Percentiles rank a stretch among this genome's conserved stretches.
phyloP scores from a whole-genome alignment of 1,284 basidiomycete genomes.

The Ceratobasidium sp. region DNA sequence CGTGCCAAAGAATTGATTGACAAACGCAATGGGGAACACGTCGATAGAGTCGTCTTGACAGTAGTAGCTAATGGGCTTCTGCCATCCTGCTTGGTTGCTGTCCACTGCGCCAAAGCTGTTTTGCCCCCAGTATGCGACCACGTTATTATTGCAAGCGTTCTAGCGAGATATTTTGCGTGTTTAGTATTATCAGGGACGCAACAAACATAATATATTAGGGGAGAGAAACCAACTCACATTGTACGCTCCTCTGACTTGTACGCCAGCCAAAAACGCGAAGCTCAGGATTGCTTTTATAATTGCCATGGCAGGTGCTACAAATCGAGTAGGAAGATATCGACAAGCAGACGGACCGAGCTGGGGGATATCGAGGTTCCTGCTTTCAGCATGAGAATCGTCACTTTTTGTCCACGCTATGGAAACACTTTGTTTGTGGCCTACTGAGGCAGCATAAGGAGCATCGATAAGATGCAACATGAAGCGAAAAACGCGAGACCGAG shows the following conservation, averaged over 20 bases:
- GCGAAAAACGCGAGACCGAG: conserved; percentile 23
- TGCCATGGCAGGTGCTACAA: too few species aligned
- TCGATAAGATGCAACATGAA: conserved; percentile 19
- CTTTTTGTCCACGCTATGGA: too few species aligned
- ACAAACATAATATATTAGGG: neutral
- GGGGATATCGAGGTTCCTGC: too few species aligned
- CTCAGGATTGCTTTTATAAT: conserved; percentile 12
- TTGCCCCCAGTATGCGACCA: conserved; percentile 71
- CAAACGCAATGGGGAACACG: conserved; percentile 64
- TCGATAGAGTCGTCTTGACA: conserved; percentile 72
- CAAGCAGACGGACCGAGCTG: too few species aligned
- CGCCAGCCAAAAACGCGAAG: conserved; percentile 14
- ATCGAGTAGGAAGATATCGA: too few species aligned
- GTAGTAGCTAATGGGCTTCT: conserved; percentile 69
- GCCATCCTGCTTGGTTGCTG: conserved; percentile 58
- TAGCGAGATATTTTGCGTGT: neutral
- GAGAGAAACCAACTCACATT: conserved; percentile 14
- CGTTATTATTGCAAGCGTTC: conserved; percentile 48
- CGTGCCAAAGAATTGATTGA: conserved; percentile 72
- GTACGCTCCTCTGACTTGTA: conserved; percentile 25
- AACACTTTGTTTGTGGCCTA: too few species aligned
- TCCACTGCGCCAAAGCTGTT: conserved; percentile 72
- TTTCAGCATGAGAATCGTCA: too few species aligned
- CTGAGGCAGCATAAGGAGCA: too few species aligned
- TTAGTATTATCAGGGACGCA: neutral